A percentile compares a stretch with the other conserved stretches of the same genome.
phyloP scores from a whole-genome alignment of 768 basidiomycete species.

The Amylocystis lapponica region DNA sequence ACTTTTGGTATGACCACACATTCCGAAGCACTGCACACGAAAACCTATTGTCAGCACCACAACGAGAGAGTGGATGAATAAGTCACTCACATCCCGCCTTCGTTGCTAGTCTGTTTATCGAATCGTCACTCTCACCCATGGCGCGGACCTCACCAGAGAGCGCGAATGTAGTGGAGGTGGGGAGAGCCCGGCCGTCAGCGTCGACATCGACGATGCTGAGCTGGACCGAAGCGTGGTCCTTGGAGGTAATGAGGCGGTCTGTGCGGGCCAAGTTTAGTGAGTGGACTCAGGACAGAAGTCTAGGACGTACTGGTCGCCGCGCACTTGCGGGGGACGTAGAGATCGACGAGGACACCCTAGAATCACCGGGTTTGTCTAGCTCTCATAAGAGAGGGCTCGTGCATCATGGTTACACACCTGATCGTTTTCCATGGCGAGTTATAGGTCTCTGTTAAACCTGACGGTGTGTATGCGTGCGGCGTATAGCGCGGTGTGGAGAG shows the following conservation, averaged over 20 bases:
- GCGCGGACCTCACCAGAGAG: slow-evolving; percentile 92
- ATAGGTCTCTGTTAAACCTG: slow-evolving; percentile 15
- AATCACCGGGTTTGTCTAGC: slow-evolving; percentile 4
- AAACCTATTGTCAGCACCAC: neutral
- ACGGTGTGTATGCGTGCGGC: slow-evolving; percentile 10
- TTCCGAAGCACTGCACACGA: slow-evolving; percentile 76
- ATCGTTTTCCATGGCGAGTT: slow-evolving; percentile 81
- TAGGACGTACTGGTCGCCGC: slow-evolving; percentile 83
- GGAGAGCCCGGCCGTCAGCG: slow-evolving; percentile 72
- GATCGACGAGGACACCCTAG: slow-evolving; percentile 97
- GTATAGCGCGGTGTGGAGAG: neutral
- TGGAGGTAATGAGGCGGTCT: slow-evolving; percentile 98
- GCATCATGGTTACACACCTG: slow-evolving; percentile 45
- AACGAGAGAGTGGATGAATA: neutral
- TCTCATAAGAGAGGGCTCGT: slow-evolving; percentile 5
- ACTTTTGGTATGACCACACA: slow-evolving; percentile 96
- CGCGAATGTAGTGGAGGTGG: slow-evolving; percentile 85
- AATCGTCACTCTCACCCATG: slow-evolving; percentile 95
- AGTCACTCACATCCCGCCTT: slow-evolving; percentile 84
- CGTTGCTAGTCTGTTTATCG: slow-evolving; percentile 92
- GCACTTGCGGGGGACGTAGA: slow-evolving; percentile 99
- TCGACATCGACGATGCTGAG: slow-evolving; percentile 95
- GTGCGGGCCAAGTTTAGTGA: no score
- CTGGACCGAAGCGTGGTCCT: slow-evolving; percentile 99
- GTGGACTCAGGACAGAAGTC: neutral